Base-by-base conservation (phyloP, 2,329 filamentous ascomycete species). In the Chrysoporthe puriensis region DNA sequence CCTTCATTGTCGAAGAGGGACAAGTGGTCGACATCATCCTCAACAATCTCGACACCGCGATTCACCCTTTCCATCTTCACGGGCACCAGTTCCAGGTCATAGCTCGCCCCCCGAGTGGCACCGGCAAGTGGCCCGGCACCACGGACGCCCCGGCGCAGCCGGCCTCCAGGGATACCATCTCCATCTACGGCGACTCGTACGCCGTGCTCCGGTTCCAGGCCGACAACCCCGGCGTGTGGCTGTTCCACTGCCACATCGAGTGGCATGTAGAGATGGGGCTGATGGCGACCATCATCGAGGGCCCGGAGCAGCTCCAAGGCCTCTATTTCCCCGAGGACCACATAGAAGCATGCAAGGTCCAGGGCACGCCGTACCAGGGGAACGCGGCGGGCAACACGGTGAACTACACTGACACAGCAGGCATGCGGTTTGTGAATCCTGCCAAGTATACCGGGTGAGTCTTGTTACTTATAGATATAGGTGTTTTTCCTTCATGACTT, bases 321-420 rank as follows among this genome's bases (percentile, higher is more conserved):
- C 75, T 86, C 62, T 79, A 78, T 1, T 86, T 93, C 57, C 89
- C 89, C 0, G 75, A 83, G 40, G 83, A 89, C 68, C 88, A 91
- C 72, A 79, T 84, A 71, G 79, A 78, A 32, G 76, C 76, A 46
- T 85, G 84, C 73, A 76, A 79, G 16, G 82, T 79, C 5, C 77
- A 77, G 32, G 79, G 79, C 18, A 80, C 84, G 1, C 84, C 86
- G 1, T 83, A 79, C 1, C 72, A 74, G 13, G 91, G 91, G 0
- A 93, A 93, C 72, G 91, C 91, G 0, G 91, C 87, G 0, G 91
- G 87, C 0, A 91, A 91, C 70, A 87, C 84, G 0, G 71, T 77
- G 1, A 77, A 91, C 67, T 75, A 82, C 3, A 77, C 87, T 2
- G 84, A 91, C 72, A 79, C 86, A 3, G 78, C 74, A 0, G 85